Percentiles rank a stretch among this genome's conserved stretches.
phyloP scores from a whole-genome alignment of 78 protist genomes.

The Dictyostelium capitatum region DNA sequence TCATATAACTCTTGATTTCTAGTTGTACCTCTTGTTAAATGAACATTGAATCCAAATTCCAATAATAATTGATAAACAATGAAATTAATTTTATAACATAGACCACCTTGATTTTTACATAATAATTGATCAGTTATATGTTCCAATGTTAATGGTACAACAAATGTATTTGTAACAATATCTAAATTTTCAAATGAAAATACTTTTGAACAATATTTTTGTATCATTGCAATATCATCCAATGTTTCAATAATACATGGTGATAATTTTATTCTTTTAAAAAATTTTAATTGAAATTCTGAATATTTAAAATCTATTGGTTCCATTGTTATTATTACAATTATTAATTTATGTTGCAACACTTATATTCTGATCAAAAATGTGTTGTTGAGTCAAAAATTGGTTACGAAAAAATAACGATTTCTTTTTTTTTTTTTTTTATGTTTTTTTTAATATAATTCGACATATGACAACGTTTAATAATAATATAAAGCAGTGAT shows the following conservation, averaged over 20 bases:
- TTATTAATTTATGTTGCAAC: no score
- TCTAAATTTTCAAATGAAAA: slow-evolving; percentile 43
- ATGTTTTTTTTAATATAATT: no score
- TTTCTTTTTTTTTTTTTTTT: no score
- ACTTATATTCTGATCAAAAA: no score
- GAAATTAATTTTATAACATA: slow-evolving; percentile 31
- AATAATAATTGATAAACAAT: background rate
- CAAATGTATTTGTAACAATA: background rate
- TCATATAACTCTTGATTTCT: background rate
- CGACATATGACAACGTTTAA: no score
- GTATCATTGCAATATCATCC: slow-evolving; percentile 16
- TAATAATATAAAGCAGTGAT: no score
- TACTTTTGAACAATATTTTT: background rate
- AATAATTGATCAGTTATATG: slow-evolving; percentile 1
- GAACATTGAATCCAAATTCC: slow-evolving; percentile 21
- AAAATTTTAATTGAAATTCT: slow-evolving; percentile 7
- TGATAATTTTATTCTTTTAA: background rate
- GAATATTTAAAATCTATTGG: background rate
- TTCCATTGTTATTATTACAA: no score
- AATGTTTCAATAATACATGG: background rate
- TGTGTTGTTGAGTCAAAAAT: no score
- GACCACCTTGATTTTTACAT: slow-evolving; percentile 9
- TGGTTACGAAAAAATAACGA: no score
- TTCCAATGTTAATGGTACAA: background rate
- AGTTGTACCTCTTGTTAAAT: background rate